Evolutionary conservation across 306 rosid genomes (phyloP).

Genomic region (Corylus avellana): DNA sequence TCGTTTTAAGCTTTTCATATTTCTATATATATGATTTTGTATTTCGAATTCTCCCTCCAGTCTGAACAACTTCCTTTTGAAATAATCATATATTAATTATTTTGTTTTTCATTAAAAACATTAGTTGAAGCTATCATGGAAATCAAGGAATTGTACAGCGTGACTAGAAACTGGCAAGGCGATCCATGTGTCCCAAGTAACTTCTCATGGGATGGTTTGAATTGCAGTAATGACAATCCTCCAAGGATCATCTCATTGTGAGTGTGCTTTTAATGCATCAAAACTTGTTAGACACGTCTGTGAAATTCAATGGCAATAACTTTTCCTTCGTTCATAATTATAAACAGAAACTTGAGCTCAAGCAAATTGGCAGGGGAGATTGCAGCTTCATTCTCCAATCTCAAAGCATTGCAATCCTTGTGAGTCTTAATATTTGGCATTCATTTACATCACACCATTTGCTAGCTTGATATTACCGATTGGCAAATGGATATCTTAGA

Average conservation of each 20-base stretch:
- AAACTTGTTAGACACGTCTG: not conserved
- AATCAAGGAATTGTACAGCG: slow-evolving; percentile 25
- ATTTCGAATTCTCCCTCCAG: no score
- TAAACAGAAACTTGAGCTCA: slow-evolving; percentile 36
- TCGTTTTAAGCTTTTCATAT: no score
- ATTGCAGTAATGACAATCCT: slow-evolving; percentile 14
- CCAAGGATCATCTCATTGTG: slow-evolving; percentile 8
- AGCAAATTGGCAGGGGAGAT: slow-evolving; percentile 23
- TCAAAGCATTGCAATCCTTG: slow-evolving; percentile 23
- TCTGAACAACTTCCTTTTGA: no score
- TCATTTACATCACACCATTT: no score
- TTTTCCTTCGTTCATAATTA: not conserved
- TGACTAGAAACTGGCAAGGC: slow-evolving; percentile 43
- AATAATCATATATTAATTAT: not conserved
- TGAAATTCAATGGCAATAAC: not conserved
- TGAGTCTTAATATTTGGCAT: no score
- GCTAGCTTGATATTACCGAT: not conserved
- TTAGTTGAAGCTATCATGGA: slow-evolving; percentile 26
- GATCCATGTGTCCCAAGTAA: slow-evolving; percentile 37
- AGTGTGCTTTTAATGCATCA: not conserved
- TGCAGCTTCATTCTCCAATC: slow-evolving; percentile 6
- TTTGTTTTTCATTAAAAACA: no score
- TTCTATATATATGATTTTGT: no score
- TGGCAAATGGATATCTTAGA: not conserved
- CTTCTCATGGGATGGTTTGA: slow-evolving; percentile 34